Base-by-base conservation (phyloP, 2,329 filamentous ascomycete species). In the Colletotrichum tropicicola region DNA sequence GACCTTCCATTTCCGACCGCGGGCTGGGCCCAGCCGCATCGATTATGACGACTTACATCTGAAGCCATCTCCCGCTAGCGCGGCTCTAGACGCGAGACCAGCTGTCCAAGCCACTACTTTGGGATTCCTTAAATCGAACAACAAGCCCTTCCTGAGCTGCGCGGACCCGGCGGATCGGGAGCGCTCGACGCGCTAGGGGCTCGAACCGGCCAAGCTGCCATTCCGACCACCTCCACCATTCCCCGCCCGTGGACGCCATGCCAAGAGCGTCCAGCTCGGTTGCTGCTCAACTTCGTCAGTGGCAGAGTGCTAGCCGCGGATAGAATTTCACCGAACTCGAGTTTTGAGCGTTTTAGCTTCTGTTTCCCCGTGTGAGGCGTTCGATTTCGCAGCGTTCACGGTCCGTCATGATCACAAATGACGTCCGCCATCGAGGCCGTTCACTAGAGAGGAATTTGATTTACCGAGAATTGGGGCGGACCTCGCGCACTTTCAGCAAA, bases 221-320 rank as follows among this genome's bases (percentile, higher is more conserved):
- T 15, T 25, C 52, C 2, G 27, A n/a, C 19, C 54, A 57, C 35
- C 32, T 21, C 51, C 21, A n/a, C 19, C 54, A 57, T 44, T 43
- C 27, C 51, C 21, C 49, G 39, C 43, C 32, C 25, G n/a, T 17
- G 10, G 30, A 35, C 49, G 51, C 62, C 57, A 55, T 51, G 57
- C 57, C 57, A 65, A 62, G 62, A 55, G 15, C 30, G 51, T 25
- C 30, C 35, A 25, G 44, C 44, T 44, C 12, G 6, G 27, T 49
- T 13, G 43, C 27, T 61, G 43, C 12, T 45, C 44, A 17, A 28
- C 49, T 27, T 48, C 62, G 62, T 65, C 57, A 62, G 62, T 49
- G 62, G 62, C 57, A 61, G n/a, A 37, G 19, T 44, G 13, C 21
- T 48, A 51, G 49, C 35, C 51, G 13, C 28, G 23, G 21, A n/a